Evolutionary conservation across 2,329 filamentous ascomycete species (phyloP), one percentile per base, ranked within the genome.

Genomic region (Claviceps fusiformis): DNA sequence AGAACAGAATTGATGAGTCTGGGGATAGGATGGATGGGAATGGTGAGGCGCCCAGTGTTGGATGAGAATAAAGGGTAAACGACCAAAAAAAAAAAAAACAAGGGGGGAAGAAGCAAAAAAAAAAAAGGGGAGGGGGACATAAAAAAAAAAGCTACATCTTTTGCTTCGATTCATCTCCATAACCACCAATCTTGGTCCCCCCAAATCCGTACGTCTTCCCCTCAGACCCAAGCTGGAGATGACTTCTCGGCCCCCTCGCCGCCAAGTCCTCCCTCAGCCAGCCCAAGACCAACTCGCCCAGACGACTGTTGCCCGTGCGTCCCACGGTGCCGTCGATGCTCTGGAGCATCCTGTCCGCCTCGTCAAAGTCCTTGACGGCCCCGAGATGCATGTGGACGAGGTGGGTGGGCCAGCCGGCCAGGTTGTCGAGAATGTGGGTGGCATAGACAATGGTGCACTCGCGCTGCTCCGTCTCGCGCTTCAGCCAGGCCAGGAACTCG

Each of bases 351-450:
- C 76, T 73, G 54, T 85, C 82, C 48, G 92, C 82, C 41, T 75
- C 73, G 1, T 90, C 92, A 84, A 85, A 95, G 70, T 95, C 87
- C 75, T 89, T 91, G 59, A 96, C 86, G 59, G 78, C 82, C 33
- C 93, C 93, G 50, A 95, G 70, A 66, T 90, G 86, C 92, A 98
- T 96, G 68, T 97, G 92, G 52, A 95, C 91, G 43, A 98, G 76
- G 71, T 98, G 91, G 1, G 88, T 95, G 7, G 93, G 93, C 93
- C 93, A 98, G 24, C 85, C 84, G 0, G 90, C 90, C 52, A 98
- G 74, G 68, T 97, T 96, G 67, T 98, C 93, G 62, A 98, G 73
- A 60, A 98, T 96, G 70, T 98, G 93, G 15, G 93, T 98, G 8
- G 93, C 93, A 68, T 98, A 98, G 35, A 98, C 90, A 63, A 98